Evolutionary conservation across 345 rosid species (phyloP).

Genomic region (Pistacia vera): DNA sequence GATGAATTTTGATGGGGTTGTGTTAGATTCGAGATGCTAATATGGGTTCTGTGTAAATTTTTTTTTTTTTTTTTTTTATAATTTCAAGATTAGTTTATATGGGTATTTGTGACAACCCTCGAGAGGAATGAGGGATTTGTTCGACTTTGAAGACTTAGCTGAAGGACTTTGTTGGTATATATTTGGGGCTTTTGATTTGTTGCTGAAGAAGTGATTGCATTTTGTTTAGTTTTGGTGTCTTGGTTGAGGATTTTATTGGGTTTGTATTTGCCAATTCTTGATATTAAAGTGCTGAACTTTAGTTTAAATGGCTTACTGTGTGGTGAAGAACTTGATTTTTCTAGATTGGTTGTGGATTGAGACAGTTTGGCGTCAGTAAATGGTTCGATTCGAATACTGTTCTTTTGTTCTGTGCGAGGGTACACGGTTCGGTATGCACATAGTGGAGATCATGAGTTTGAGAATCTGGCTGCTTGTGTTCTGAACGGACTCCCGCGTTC

Average conservation of each 20-base stretch:
- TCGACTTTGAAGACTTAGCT: slow-evolving; percentile 32
- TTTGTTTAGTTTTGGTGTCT: slow-evolving; percentile 22
- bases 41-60: neutral
- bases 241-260: slow-evolving; percentile 22
- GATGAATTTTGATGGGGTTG: slow-evolving; percentile 18
- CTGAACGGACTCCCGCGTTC: slow-evolving; percentile 64
- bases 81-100: neutral
- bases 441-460: slow-evolving; percentile 54
- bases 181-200: slow-evolving; percentile 29
- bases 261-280: slow-evolving; percentile 22
- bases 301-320: neutral
- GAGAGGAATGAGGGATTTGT: slow-evolving; percentile 39
- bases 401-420: slow-evolving; percentile 71
- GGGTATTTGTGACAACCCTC: slow-evolving; percentile 11
- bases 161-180: slow-evolving; percentile 37
- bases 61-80: neutral
- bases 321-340: slow-evolving; percentile 3
- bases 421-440: slow-evolving; percentile 52
- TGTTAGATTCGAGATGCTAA: neutral
- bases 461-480: slow-evolving; percentile 57
- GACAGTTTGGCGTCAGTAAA: slow-evolving; percentile 12
- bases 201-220: slow-evolving; percentile 24
- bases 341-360: slow-evolving; percentile 1
- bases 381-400: slow-evolving; percentile 71
- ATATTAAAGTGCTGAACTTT: slow-evolving; percentile 9